Conservation (phyloP, 1,139 yeast species). For the Yamadazyma kanchanaburiensis region DNA sequence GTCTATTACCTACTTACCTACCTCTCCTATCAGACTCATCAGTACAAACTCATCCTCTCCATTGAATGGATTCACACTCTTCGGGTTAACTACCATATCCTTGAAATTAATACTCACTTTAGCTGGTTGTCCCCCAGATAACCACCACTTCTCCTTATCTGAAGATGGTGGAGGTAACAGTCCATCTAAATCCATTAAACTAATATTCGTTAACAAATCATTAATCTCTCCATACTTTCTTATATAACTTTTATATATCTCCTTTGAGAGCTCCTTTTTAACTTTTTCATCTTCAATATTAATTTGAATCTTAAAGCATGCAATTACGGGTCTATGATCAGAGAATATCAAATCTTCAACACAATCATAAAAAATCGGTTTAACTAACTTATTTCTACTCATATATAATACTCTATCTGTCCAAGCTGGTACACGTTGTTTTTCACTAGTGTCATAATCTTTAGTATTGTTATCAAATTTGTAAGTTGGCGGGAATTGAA, state of each 20-base stretch:
- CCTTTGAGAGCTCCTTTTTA: constrained; percentile 55
- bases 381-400: constrained; percentile 51
- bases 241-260: constrained; percentile 57
- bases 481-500: constrained; percentile 84
- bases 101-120: constrained; percentile 49
- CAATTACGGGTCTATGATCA: constrained; percentile 93
- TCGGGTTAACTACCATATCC: constrained; percentile 60
- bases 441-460: constrained; percentile 80
- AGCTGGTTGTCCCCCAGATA: constrained; percentile 71
- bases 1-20: no score
- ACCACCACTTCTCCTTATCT: constrained; percentile 88
- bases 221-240: constrained; percentile 42
- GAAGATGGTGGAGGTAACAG: constrained; percentile 86
- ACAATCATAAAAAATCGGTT: constrained; percentile 64
- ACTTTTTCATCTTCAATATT: constrained; percentile 65
- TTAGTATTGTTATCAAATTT: constrained; percentile 84
- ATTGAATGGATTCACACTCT: constrained; percentile 73
- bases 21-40: no score
- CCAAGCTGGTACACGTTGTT: constrained; percentile 95
- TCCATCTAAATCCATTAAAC: constrained; percentile 23
- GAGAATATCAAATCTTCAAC: constrained; percentile 66
- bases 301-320: constrained; percentile 65
- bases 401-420: constrained; percentile 69
- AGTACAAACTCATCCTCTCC: no score
- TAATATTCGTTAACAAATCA: constrained; percentile 29